Base-by-base conservation (phyloP, 345 rosid species). In the Brassica nigra region DNA sequence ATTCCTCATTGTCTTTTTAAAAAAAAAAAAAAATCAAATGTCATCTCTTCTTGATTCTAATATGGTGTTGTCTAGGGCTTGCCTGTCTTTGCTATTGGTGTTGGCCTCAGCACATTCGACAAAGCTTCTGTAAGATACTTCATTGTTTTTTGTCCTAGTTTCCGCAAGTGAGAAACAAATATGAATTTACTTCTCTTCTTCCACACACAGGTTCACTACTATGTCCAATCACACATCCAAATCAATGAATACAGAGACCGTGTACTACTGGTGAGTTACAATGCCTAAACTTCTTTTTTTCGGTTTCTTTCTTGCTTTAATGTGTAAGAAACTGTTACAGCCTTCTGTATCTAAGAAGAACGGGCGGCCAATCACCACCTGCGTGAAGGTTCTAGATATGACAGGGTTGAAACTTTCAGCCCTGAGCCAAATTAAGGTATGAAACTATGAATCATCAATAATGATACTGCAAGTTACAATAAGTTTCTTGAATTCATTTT, bases 191-290 rank as follows among this genome's bases (percentile, higher is more conserved):
- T 75, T 49, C 52, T 75, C 63, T 33, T 49, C 61, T 68, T 74
- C 57, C n/a, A 68, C 64, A 55, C 59, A 54, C 79, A 95, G 99
- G 98, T 90, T 74, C 88, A 95, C 68, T 93, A 86, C 84, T 95
- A 95, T 80, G 87, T 91, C 72, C 99, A 95, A 64, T 91, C 99
- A 5, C 98, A 95, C 76, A 95, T 95, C 77, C 99, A 95, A 86
- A 88, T 95, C 76, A 95, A 95, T 76, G 99, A 95, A 83, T 95
- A 85, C 74, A 83, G 99, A 62, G 99, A 95, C 63, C 88, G 92
- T 52, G 88, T 93, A 62, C 64, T 95, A 77, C 85, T 95, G 88
- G 98, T 95, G 82, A 88, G 99, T 79, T 77, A 37, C 44, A 58
- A n/a, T n/a, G n/a, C n/a, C 15, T 74, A 59, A 27, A 47, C 16